Percentiles rank a stretch among this genome's conserved stretches.
These are phyloP conservation scores for Xylariaceae sp. DNA, from an alignment of 2,329 filamentous ascomycete genomes.

Conservation along the genomic window DNA sequence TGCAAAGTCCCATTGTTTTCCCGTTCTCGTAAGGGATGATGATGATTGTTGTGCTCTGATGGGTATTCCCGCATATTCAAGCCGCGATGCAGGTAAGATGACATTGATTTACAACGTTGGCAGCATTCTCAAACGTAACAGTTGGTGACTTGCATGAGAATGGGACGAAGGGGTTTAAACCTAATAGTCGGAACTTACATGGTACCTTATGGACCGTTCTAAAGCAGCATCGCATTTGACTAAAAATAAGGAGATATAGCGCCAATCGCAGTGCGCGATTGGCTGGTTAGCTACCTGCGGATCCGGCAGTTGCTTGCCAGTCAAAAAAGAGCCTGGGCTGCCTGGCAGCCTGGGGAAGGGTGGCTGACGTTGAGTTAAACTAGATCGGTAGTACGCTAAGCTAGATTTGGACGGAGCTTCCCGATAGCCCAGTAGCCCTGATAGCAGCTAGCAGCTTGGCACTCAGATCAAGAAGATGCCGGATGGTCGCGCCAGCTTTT, in stretches of 20 bases:
- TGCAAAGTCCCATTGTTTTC: not conserved
- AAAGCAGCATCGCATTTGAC: constrained; percentile 23
- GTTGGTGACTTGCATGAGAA: constrained; percentile 7
- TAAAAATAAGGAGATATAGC: constrained; percentile 19
- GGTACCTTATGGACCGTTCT: too few species aligned
- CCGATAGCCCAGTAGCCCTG: constrained; percentile 7
- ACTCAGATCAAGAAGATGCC: constrained; percentile 13
- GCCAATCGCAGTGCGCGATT: constrained; percentile 15
- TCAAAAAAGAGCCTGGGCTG: constrained; percentile 11
- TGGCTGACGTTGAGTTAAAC: constrained; percentile 32
- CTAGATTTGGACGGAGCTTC: constrained; percentile 4
- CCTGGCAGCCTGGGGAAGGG: constrained; percentile 4
- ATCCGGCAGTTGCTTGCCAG: constrained; percentile 23
- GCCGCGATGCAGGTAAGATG: not conserved
- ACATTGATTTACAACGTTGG: not conserved
- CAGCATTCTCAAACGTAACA: not conserved
- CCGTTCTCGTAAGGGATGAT: not conserved
- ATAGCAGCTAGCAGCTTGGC: constrained; percentile 24
- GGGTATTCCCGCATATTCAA: not conserved
- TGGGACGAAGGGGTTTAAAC: constrained; percentile 6
- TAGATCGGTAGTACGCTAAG: constrained; percentile 24
- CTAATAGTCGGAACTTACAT: constrained; percentile 10
- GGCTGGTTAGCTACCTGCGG: constrained; percentile 8
- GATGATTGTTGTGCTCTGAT: not conserved
- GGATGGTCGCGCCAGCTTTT: constrained; percentile 17